Base-by-base conservation (phyloP, 176 grass and related monocot genomes). In the Canna indica region DNA sequence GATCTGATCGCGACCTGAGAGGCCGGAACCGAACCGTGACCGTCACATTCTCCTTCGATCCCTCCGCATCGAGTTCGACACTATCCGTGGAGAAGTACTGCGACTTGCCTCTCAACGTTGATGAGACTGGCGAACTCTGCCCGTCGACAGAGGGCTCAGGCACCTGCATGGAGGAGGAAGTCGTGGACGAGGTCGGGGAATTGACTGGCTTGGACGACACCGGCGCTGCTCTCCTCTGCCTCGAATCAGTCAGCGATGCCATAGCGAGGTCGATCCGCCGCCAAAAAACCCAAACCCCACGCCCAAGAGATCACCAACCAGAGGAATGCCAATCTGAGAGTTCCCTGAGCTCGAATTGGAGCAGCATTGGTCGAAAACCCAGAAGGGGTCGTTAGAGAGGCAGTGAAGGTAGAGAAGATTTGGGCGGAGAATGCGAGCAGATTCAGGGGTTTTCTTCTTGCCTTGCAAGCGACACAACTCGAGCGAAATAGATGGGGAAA, bases 1-100 rank as follows among this genome's bases (percentile, higher is more conserved):
- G 63, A 66, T 41, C 63, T 34, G 60, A 63, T 33, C 33, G 48
- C 57, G 38, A 94, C 95, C 95, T 90, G 64, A 99, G 95, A 48
- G 95, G 95, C 46, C 95, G 95, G 81, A 99, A 99, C 50, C 95
- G 95, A 63, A 90, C 87, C 7, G 95, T 99, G 73, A 99, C 95
- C 57, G 87, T 94, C 77, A 99, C 87, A 82, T 86, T 99, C 87
- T 99, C 95, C 79, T 90, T 99, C 77, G 78, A 76, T 32, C 73
- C 80, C 13, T 84, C 82, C 14, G 69, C 83, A 31, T 84, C 90
- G 47, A 84, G 12, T 39, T 73, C 84, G 2, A 72, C 77, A 69
- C 47, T 73, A 41, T 80, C 42, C 28, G 30, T 59, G 46, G 42
- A 81, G 17, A 85, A 73, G 63, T 77, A 73, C 20, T 67, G 82